Conservation (phyloP, 2,329 filamentous ascomycete genomes). For the Cercospora sp. region DNA sequence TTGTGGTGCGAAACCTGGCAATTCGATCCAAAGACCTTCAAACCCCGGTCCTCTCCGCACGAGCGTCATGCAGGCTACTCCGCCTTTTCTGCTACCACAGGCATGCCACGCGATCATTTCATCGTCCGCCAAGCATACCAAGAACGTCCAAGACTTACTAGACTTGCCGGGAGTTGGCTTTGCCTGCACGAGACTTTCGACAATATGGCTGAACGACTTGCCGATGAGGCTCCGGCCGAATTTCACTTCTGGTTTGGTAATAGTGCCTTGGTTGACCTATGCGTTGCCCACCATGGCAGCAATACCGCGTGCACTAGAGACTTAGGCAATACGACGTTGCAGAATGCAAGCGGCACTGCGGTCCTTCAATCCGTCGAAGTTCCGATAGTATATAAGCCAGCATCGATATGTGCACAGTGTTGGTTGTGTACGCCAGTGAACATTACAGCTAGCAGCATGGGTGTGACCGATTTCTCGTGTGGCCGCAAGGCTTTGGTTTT, state of each 20-base stretch:
- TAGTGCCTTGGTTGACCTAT: background rate
- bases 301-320: conserved; percentile 14
- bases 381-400: background rate
- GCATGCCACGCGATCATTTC: conserved; percentile 11
- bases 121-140: conserved; percentile 18
- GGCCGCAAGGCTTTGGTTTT: conserved; percentile 8
- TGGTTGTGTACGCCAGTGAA: background rate
- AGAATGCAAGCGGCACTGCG: conserved; percentile 8
- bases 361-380: background rate
- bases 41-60: conserved; percentile 14
- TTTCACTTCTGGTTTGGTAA: conserved; percentile 6
- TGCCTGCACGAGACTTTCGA: background rate
- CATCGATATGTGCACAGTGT: background rate
- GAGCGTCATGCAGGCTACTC: conserved; percentile 3
- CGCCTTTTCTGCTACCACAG: conserved; percentile 3
- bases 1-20: conserved; percentile 7
- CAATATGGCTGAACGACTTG: background rate
- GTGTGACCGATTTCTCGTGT: background rate
- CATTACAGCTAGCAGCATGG: conserved; percentile 5
- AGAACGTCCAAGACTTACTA: background rate
- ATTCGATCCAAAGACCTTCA: conserved; percentile 12
- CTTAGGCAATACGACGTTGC: conserved; percentile 8
- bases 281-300: background rate
- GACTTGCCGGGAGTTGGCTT: conserved; percentile 5
- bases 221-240: conserved; percentile 9